Percentiles rank a stretch among this genome's conserved stretches.
Evolutionary conservation across 495 filamentous ascomycete genomes (phyloP).

Genomic region (Tuber brumale): DNA sequence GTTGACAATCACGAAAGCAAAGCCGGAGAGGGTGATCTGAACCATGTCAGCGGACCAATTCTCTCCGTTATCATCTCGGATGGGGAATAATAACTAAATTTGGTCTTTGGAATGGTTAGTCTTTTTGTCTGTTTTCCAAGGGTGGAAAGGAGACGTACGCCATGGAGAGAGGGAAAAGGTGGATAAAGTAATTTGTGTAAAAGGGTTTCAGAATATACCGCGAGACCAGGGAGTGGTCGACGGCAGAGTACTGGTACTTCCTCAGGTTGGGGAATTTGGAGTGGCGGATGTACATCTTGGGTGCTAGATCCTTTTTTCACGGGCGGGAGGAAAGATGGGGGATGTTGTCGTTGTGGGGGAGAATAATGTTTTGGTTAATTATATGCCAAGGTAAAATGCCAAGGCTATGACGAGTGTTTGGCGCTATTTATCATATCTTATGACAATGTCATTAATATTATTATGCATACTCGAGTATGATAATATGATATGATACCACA

Average conservation of each 20-base stretch:
- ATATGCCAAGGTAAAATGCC: not conserved
- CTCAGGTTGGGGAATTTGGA: slow-evolving; percentile 78
- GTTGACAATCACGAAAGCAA: slow-evolving; percentile 85
- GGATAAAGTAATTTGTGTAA: slow-evolving; percentile 89
- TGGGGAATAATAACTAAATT: slow-evolving; percentile 45
- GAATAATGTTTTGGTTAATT: not conserved
- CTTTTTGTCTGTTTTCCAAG: slow-evolving; percentile 10
- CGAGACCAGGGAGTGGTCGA: slow-evolving; percentile 84
- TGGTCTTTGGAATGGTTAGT: slow-evolving; percentile 41
- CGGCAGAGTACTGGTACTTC: slow-evolving; percentile 83
- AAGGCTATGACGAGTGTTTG: not conserved
- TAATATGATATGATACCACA: no score
- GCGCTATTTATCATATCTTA: no score
- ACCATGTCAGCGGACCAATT: slow-evolving; percentile 13
- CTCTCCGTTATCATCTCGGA: not conserved
- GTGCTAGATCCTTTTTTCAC: not conserved
- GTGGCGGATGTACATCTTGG: slow-evolving; percentile 74
- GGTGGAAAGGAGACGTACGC: slow-evolving; percentile 53
- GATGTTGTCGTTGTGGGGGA: not conserved
- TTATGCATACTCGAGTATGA: no score
- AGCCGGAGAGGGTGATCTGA: slow-evolving; percentile 83
- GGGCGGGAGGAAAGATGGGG: not conserved
- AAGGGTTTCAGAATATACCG: slow-evolving; percentile 93
- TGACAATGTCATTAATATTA: not conserved
- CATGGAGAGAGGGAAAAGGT: slow-evolving; percentile 92